phyloP scores from a whole-genome alignment of 345 rosid species.

The Psidium guajava region DNA sequence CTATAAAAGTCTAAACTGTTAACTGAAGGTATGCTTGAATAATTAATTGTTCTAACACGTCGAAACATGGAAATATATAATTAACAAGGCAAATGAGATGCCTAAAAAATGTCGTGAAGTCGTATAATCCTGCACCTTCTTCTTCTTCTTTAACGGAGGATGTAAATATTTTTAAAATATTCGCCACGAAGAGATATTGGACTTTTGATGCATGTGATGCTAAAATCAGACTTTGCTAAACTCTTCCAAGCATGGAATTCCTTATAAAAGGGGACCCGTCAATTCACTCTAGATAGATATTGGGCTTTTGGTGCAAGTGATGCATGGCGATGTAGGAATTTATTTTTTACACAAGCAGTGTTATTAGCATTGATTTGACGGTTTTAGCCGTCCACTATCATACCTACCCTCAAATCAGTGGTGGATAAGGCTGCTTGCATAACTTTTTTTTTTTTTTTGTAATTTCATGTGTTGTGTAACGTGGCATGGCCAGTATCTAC shows the following conservation, averaged over 20 bases:
- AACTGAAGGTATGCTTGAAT: background rate
- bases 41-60: background rate
- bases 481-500: fast-evolving
- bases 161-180: background rate
- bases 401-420: no score
- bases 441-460: no score
- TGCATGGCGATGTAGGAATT: background rate
- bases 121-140: fast-evolving
- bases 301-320: background rate
- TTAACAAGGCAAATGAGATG: background rate
- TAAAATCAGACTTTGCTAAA: background rate
- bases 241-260: background rate
- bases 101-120: background rate
- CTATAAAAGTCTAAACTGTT: background rate
- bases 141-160: background rate
- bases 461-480: no score
- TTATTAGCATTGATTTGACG: background rate
- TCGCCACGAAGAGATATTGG: background rate
- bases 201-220: background rate
- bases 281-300: background rate
- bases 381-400: no score
- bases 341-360: background rate
- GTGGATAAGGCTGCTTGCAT: no score
- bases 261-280: background rate
- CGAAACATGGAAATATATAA: background rate